Base-by-base conservation (phyloP, 257 asterid genomes). In the Ilex asprella region DNA sequence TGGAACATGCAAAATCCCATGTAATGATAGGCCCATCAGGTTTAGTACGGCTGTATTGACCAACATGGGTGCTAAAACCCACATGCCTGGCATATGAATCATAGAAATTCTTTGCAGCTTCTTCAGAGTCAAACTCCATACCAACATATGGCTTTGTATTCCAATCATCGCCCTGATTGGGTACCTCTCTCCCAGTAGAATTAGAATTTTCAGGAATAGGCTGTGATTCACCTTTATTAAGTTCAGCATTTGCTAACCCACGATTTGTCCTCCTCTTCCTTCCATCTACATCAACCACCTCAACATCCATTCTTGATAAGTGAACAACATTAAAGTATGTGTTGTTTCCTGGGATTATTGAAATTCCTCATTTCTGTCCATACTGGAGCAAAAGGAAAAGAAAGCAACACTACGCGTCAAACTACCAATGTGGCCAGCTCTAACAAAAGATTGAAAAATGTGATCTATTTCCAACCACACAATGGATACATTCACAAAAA, bases 111-210 rank as follows among this genome's bases (percentile, higher is more conserved):
- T 78, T 86, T 44, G 91, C 88, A 64, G 87, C 78, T 78, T 82
- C 91, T 75, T 84, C 91, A 62, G 95, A 80, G 62, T 74, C 78
- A 66, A 89, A 89, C 72, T 78, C 88, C 93, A 89, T 77, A 54
- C 93, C 93, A 55, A 84, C 76, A 68, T 71, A 77, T 2, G 84
- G 95, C 76, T 80, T 82, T 69, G 56, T 77, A 64, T 54, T 73
- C 67, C 75, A 73, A 55, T 70, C 70, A 39, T 70, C 81, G 53
- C 73, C 77, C 70, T 78, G 75, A 80, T 65, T 68, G 69, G 58
- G 64, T 13, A 31, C 39, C 55, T 61, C 74, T 54, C 39, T 71
- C 63, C 64, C 78, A 35, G 60, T 15, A 68, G 83, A 73, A 61
- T 63, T 15, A 68, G 83, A 73, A 61, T 63, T 62, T 62, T 70